Evolutionary conservation across 805 yeast species (phyloP), one percentile per base, ranked within the genome.

Genomic region (Metschnikowia lochheadii): DNA sequence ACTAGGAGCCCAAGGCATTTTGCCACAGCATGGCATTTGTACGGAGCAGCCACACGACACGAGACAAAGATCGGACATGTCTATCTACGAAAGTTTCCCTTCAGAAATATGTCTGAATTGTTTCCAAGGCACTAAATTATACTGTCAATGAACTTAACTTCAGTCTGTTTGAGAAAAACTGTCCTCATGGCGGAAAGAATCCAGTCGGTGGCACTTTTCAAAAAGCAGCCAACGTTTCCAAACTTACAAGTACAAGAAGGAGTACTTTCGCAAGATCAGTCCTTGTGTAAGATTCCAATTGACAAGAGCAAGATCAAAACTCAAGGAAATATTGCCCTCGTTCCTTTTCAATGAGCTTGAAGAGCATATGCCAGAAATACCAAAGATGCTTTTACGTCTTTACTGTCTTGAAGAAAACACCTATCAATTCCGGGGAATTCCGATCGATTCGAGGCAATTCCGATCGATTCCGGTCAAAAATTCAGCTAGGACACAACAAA

Each of bases 1-100:
- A 42, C 21, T 42, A 38, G 45, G 45, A 42, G 32, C 45, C 33
- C 45, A 17, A 33, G 38, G 45, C 45, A 3, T 42, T 42, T 18
- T 42, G 38, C n/a, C 38, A 42, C 29, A 32, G 20, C 38, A 20
- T 32, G 37, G 23, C 45, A n/a, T 32, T 42, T 5, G 29, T 23
- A 5, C 37, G 34, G 20, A 20, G 45, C 23, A 37, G 33, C 8
- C 45, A 42, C 26, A 14, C n/a, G n/a, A n/a, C n/a, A n/a, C 38
- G 15, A 34, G 21, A 21, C 21, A 23, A n/a, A 42, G 21, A 33
- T 29, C 21, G 11, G 14, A 20, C 38, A 29, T 20, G 26, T 10
- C 14, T 18, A 10, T 18, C 8, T 26, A 41, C 23, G 44, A 41
- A 3, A 31, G 18, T 31, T 31, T 13, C 18, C 26, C 18, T 14